Evolutionary conservation across 257 asterid species (phyloP), one percentile per base, ranked within the genome.

Genomic region (Penstemon davidsonii): DNA sequence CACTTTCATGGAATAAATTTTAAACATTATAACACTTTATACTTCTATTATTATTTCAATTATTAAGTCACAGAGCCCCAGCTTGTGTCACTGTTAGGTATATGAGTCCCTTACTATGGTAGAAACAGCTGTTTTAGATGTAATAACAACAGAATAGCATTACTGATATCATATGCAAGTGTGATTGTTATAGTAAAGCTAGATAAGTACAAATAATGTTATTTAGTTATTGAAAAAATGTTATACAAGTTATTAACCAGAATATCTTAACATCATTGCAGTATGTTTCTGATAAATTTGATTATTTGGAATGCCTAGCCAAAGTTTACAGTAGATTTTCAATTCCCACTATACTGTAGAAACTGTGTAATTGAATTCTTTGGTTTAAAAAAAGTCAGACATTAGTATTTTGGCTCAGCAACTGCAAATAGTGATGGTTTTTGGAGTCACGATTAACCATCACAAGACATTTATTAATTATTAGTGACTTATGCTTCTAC

Each of bases 1-100:
- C 83, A 80, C 84, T 63, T 60, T 77, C 55, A 57, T 67, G 72
- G 64, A 69, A 64, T 51, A 71, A 8, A 19, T 67, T 68, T 60
- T 71, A 72, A 66, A 73, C 72, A 69, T 39, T 55, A 33, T 50
- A 50, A 46, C 51, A 59, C 62, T 62, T 62, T 51, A 56, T 59
- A 38, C 68, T 71, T 69, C 63, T 51, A 64, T 66, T 59, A 68
- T 66, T 25, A 66, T 65, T 72, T 51, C 79, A 57, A 25, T 25
- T 60, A 55, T 56, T 44, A 63, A 55, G 51, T 42, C 13, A 66
- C 54, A 59, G 40, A 67, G 36, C 56, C 71, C 69, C 62, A 62
- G 68, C 61, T 41, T 62, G 66, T 19, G 55, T 47, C 73, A 75
- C 56, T 70, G 53, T 39, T 72, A 54, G 60, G 72, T 56, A 64